Percentiles rank a stretch among this genome's conserved stretches.
These are phyloP conservation scores for Eustoma russellianum DNA, from an alignment of 257 asterid species.

Conservation along the genomic window DNA sequence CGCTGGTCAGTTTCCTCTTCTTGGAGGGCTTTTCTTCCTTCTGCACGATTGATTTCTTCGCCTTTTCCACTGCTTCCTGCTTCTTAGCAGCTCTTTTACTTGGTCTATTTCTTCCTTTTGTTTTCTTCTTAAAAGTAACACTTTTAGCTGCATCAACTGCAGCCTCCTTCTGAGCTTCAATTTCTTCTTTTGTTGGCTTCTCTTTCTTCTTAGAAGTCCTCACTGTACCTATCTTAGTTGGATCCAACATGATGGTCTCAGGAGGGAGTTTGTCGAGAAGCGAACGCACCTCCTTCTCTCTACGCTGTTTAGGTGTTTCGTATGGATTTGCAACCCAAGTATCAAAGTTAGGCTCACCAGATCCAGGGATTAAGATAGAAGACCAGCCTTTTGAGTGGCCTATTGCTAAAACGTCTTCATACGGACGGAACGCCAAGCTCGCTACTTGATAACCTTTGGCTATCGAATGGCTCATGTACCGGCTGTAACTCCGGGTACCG, in stretches of 20 bases:
- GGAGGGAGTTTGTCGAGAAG: conserved; percentile 97
- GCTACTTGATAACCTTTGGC: conserved; percentile 79
- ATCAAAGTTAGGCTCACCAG: conserved; percentile 93
- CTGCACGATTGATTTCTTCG: conserved; percentile 58
- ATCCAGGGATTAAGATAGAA: conserved; percentile 51
- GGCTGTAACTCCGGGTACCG: conserved; percentile 49
- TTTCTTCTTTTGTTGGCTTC: conserved; percentile 40
- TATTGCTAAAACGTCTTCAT: conserved; percentile 76
- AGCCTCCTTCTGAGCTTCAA: conserved; percentile 50
- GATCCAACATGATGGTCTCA: conserved; percentile 92
- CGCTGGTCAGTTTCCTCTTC: conserved; percentile 50
- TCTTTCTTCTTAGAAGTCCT: conserved; percentile 46
- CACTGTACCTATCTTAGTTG: conserved; percentile 77
- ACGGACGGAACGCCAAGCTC: conserved; percentile 60
- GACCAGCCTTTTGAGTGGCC: conserved; percentile 97
- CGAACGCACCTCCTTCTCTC: conserved; percentile 70
- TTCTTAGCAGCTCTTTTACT: conserved; percentile 69
- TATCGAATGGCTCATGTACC: conserved; percentile 70
- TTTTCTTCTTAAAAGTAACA: conserved; percentile 50
- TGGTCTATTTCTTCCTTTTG: conserved; percentile 86
- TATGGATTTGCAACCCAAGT: conserved; percentile 83
- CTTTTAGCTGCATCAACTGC: conserved; percentile 60
- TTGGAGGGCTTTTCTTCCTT: conserved; percentile 22
- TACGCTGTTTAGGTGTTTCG: conserved; percentile 76
- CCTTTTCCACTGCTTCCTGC: conserved; percentile 51